These are phyloP conservation scores for Verruconis gallopava DNA, from an alignment of 2,329 filamentous ascomycete genomes.

Conservation along the genomic window DNA sequence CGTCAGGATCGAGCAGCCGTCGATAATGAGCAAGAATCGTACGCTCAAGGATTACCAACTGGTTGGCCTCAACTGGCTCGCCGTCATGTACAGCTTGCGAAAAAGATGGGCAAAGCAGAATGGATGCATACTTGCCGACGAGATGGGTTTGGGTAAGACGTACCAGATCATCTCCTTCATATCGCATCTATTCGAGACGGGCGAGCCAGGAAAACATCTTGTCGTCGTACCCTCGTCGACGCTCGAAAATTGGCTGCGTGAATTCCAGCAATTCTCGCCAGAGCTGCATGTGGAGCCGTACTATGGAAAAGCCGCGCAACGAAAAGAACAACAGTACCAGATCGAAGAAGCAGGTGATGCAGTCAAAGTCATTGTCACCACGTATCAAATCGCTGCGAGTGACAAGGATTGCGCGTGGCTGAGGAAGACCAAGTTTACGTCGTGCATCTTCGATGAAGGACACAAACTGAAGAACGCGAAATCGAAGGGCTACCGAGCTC, in stretches of 20 bases:
- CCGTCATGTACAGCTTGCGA: conserved; percentile 40
- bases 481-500: conserved; percentile 66
- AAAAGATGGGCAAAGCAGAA: conserved; percentile 53
- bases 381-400: conserved; percentile 51
- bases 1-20: conserved; percentile 52
- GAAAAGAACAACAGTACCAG: conserved; percentile 53
- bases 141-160: conserved; percentile 93
- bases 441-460: conserved; percentile 81
- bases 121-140: conserved; percentile 87
- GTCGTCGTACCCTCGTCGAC: conserved; percentile 89
- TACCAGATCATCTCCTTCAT: conserved; percentile 92
- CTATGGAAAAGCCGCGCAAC: conserved; percentile 56
- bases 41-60: conserved; percentile 87
- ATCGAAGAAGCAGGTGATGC: conserved; percentile 51
- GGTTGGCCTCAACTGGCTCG: conserved; percentile 90
- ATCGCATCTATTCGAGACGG: conserved; percentile 63
- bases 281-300: conserved; percentile 58
- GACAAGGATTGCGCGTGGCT: conserved; percentile 52
- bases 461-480: conserved; percentile 84
- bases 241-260: conserved; percentile 86
- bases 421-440: conserved; percentile 30
- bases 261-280: conserved; percentile 81
- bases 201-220: conserved; percentile 44
- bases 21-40: conserved; percentile 62
- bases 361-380: conserved; percentile 59